Base-by-base conservation (phyloP, 1,284 basidiomycete species). In the Ustilago vetiveriae region DNA sequence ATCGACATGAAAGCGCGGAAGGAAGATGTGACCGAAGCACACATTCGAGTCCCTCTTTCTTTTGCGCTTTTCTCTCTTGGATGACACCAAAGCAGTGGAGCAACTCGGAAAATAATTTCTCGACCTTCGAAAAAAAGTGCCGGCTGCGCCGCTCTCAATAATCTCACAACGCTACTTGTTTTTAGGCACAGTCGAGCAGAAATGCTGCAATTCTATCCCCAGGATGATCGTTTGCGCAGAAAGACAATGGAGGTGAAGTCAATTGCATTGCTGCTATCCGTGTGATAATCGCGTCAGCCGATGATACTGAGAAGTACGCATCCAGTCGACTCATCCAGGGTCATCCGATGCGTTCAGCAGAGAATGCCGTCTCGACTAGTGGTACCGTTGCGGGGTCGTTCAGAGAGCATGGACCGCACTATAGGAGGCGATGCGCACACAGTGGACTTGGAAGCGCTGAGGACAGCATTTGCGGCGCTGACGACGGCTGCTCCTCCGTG, bases 311-410 rank as follows among this genome's bases (percentile, higher is more conserved):
- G n/a, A n/a, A n/a, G n/a, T n/a, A n/a, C n/a, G n/a, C n/a, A n/a
- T n/a, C n/a, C n/a, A n/a, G n/a, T n/a, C n/a, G n/a, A n/a, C n/a
- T n/a, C n/a, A 23, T 16, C 10, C 19, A 38, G 36, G 37, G 14
- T 13, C 14, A 39, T 11, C n/a, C 7, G 43, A 17, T 19, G 45
- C 35, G 35, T 24, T 65, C 24, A 65, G 41, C 62, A 65, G 7
- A 65, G 27, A 17, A 65, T 65, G 16, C 62, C 62, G 26, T 65
- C 62, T 21, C 62, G 54, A 26, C 50, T 54, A 26, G 50, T 50
- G 29, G 50, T 54, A 42, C 36, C 50, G 19, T 37, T 37, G 16
- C 55, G 62, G 10, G 46, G 37, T 23, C 62, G 62, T 3, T 46
- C 46, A 7, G 54, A 26, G 21, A 65, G 45, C 37, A 58, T 24